Conservation (phyloP, 306 rosid species). For the Fragaria nilgerrensis region DNA sequence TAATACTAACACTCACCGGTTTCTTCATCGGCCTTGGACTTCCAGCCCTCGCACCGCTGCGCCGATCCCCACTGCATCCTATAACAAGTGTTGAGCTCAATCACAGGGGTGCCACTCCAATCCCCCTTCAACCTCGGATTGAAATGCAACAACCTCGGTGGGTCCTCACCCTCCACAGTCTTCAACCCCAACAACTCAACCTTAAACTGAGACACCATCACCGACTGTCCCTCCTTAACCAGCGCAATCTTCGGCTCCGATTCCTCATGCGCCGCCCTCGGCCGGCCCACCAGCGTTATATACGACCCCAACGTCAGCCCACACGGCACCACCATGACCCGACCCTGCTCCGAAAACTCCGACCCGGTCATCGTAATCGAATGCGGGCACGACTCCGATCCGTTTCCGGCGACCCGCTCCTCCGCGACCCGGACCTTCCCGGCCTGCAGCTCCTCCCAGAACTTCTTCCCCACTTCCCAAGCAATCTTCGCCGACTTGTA, state of each 20-base stretch:
- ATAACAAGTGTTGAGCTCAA: conserved; percentile 88
- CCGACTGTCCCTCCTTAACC: conserved; percentile 37
- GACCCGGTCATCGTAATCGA: conserved; percentile 61
- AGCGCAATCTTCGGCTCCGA: conserved; percentile 33
- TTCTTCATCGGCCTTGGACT: conserved; percentile 83
- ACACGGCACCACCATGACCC: conserved; percentile 71
- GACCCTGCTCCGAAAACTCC: conserved; percentile 41
- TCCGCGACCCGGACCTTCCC: conserved; percentile 21
- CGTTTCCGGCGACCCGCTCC: conserved; percentile 24
- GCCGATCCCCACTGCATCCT: conserved; percentile 96
- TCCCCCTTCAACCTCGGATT: conserved; percentile 91
- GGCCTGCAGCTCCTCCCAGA: conserved; percentile 58
- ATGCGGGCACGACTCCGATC: conserved; percentile 47
- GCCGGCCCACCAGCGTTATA: conserved; percentile 72
- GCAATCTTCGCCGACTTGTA: conserved; percentile 62
- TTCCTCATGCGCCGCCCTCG: conserved; percentile 43
- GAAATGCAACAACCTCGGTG: conserved; percentile 83
- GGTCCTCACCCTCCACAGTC: conserved; percentile 85
- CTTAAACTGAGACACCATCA: conserved; percentile 61
- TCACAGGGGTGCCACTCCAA: conserved; percentile 87
- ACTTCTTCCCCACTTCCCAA: conserved; percentile 45
- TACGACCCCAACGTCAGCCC: conserved; percentile 89
- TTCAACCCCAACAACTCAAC: conserved; percentile 88
- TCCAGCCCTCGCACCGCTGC: conserved; percentile 87
- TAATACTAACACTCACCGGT: conserved; percentile 40